Base-by-base conservation (phyloP, 768 basidiomycete species). In the Pleurotus ostreatus region DNA sequence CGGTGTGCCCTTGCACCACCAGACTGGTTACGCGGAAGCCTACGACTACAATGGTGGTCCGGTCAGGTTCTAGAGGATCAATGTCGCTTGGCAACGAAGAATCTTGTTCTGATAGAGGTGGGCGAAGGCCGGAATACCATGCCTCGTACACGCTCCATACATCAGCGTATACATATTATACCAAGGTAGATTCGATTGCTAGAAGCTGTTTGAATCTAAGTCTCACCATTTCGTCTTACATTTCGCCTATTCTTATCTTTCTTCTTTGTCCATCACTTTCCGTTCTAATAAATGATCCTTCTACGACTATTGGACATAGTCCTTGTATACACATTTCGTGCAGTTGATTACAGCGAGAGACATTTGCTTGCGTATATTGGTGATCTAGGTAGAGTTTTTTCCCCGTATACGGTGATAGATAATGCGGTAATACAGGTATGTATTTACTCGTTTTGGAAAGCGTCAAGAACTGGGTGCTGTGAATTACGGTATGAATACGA, bases 1-100 rank as follows among this genome's bases (percentile, higher is more conserved):
- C 12, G 78, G 77, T 54, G 76, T 86, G 13, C 85, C 87, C 43
- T 74, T 84, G 60, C 85, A 88, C 64, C 81, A 86, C 62, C 79
- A 82, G 63, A 71, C 73, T 53, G 73, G 71, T 38, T 61, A 64
- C 18, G 62, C 70, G n/a, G 73, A 69, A 37, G 66, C 68, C 22
- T 74, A 74, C 62, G 71, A 68, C 40, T 71, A 71, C 62, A 68
- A 71, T 45, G 57, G 57, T 13, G 52, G 44, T 11, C 44, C 56
- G 15, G 39, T 55, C 8, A 15, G 40, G 23, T 57, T 53, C 39
- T 53, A 53, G 39, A 25, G 26, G 26, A 6, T 34, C 25, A 25
- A 49, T 38, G 30, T 16, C 41, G 48, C 11, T 30, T 34, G 30
- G 30, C 25, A 49, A 34, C 9, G 22, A n/a, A 26, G 30, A 38